phyloP scores from a whole-genome alignment of 2,329 filamentous ascomycete species.

The Xylaria sp. region DNA sequence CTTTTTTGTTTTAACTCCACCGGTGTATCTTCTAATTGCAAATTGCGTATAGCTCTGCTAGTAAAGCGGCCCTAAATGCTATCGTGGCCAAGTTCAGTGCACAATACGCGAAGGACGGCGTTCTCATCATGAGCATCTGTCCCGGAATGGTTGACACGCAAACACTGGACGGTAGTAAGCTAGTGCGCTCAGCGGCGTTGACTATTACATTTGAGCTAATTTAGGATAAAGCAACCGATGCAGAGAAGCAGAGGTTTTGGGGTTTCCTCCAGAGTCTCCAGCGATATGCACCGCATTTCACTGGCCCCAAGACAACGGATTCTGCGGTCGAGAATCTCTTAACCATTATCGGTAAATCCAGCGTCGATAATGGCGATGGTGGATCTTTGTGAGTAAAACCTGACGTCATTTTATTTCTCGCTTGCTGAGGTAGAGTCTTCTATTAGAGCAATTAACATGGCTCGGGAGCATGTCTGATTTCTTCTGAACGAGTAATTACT shows the following conservation, averaged over 20 bases:
- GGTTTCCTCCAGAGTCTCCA: neutral
- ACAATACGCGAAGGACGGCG: constrained; percentile 15
- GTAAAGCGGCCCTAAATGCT: constrained; percentile 44
- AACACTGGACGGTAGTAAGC: neutral
- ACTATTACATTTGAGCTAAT: constrained; percentile 5
- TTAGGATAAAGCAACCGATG: constrained; percentile 3
- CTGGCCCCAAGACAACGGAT: constrained; percentile 6
- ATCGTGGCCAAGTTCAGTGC: constrained; percentile 17
- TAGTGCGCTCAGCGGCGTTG: neutral
- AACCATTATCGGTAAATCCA: constrained; percentile 7
- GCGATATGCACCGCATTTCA: constrained; percentile 16
- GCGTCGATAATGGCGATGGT: constrained; percentile 17
- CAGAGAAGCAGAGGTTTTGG: constrained; percentile 10
- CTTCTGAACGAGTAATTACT: neutral
- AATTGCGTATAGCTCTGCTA: neutral
- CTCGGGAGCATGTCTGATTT: neutral
- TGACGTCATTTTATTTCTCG: neutral
- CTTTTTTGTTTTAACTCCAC: neutral
- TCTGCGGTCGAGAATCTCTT: constrained; percentile 5
- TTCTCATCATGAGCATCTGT: constrained; percentile 15
- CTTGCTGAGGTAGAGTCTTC: neutral
- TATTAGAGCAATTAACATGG: neutral
- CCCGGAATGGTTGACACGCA: constrained; percentile 18
- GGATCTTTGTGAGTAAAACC: constrained; percentile 13
- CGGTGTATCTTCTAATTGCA: neutral